These are phyloP conservation scores for Globisporangium megalacanthum DNA, from an alignment of 352 stramenopile genomes.

Conservation along the genomic window DNA sequence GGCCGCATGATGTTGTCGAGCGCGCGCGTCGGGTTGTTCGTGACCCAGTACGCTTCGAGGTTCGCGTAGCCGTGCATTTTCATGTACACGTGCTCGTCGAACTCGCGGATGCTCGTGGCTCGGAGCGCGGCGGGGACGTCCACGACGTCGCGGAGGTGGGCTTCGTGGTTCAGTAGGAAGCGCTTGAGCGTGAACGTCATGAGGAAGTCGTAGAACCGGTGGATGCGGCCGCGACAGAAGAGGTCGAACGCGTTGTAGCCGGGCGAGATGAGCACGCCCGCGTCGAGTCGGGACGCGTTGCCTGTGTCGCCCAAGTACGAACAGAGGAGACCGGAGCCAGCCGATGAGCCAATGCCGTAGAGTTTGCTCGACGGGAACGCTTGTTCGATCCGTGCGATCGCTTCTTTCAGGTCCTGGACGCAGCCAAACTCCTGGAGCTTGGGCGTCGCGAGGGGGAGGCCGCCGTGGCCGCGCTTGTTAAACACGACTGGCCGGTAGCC, in stretches of 20 bases:
- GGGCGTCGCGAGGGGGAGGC: conserved; percentile 49
- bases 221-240: conserved; percentile 60
- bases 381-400: conserved; percentile 43
- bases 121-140: conserved; percentile 39
- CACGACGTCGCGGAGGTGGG: conserved; percentile 36
- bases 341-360: conserved; percentile 70
- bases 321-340: conserved; percentile 57
- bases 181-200: conserved; percentile 74
- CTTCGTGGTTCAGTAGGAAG: conserved; percentile 48
- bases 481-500: conserved; percentile 80
- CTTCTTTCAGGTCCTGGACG: conserved; percentile 46
- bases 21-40: conserved; percentile 78
- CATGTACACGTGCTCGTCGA: conserved; percentile 78
- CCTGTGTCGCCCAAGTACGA: conserved; percentile 72
- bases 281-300: conserved; percentile 37
- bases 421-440: conserved; percentile 72
- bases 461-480: conserved; percentile 80
- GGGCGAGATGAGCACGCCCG: conserved; percentile 64
- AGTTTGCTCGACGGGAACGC: conserved; percentile 41
- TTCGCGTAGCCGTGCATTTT: conserved; percentile 70
- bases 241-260: conserved; percentile 73
- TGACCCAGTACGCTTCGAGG: conserved; percentile 60
- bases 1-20: conserved; percentile 48
- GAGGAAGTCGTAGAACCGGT: conserved; percentile 70
- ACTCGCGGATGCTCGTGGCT: conserved; percentile 54